Evolutionary conservation across 495 filamentous ascomycete species (phyloP).

Genomic region (Xylaria bambusicola): DNA sequence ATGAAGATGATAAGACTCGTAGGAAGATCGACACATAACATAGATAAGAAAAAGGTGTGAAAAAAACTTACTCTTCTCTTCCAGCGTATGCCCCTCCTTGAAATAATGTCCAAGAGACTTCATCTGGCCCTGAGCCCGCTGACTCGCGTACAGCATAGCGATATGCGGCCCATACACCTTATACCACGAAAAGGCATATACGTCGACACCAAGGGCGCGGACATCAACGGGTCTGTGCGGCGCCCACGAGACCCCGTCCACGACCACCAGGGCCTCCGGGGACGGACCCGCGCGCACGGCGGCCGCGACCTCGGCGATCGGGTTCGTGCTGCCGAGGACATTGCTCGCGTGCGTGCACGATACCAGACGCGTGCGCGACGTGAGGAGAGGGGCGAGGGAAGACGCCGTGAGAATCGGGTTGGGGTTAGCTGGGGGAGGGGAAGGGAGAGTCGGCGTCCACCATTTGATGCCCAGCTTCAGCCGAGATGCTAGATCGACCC

Average conservation of each 20-base stretch:
- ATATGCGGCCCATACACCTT: conserved; percentile 77
- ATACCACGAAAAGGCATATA: conserved; percentile 78
- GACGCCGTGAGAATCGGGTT: conserved; percentile 58
- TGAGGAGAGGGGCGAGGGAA: conserved; percentile 57
- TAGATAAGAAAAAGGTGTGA: background rate
- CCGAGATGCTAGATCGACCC: conserved; percentile 62
- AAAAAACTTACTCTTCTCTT: conserved; percentile 48
- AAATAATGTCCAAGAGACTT: conserved; percentile 66
- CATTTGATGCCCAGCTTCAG: conserved; percentile 63
- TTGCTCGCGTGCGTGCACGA: conserved; percentile 70
- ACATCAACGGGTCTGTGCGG: conserved; percentile 73
- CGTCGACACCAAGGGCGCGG: conserved; percentile 63
- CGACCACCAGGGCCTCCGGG: conserved; percentile 44
- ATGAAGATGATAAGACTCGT: too few species aligned
- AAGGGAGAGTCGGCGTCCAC: conserved; percentile 53
- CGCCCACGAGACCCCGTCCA: conserved; percentile 70
- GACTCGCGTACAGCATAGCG: conserved; percentile 63
- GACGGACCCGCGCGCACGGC: conserved; percentile 46
- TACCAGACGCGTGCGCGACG: conserved; percentile 61
- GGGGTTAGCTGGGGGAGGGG: conserved; percentile 19
- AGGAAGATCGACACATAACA: too few species aligned
- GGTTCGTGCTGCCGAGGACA: conserved; percentile 68
- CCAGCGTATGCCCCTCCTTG: conserved; percentile 57
- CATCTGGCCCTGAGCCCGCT: conserved; percentile 50
- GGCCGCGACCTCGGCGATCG: conserved; percentile 57